phyloP scores from a whole-genome alignment of 1,284 basidiomycete species.

The Lignosus rhinocerotis region DNA sequence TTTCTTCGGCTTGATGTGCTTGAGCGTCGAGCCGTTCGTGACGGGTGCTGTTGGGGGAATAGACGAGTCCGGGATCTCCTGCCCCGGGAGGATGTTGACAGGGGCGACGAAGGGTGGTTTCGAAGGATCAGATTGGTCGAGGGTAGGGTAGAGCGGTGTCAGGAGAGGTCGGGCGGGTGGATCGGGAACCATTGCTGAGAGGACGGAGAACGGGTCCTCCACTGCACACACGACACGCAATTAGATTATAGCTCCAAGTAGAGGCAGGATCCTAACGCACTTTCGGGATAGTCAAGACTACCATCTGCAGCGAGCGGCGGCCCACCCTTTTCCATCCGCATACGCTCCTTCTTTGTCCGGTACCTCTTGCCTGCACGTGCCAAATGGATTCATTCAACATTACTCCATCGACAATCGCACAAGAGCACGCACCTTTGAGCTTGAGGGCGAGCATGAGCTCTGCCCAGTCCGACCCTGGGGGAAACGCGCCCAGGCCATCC shows the following conservation, averaged over 20 bases:
- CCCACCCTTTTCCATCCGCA: constrained; percentile 71
- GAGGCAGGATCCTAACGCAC: constrained; percentile 39
- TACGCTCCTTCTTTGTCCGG: constrained; percentile 74
- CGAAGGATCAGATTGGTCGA: constrained; percentile 24
- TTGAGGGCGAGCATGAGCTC: constrained; percentile 69
- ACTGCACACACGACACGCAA: constrained; percentile 46
- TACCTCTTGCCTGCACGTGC: constrained; percentile 64
- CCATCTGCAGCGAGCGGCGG: constrained; percentile 67
- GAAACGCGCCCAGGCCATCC: constrained; percentile 72
- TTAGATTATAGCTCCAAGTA: constrained; percentile 5
- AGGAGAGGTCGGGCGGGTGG: constrained; percentile 53
- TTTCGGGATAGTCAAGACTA: constrained; percentile 71
- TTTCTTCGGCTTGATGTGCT: constrained; percentile 21
- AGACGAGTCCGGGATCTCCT: constrained; percentile 14
- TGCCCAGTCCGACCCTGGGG: constrained; percentile 66
- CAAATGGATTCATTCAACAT: background rate
- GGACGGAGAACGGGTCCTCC: constrained; percentile 73
- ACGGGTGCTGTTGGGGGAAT: constrained; percentile 6
- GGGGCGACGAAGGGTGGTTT: constrained; percentile 30
- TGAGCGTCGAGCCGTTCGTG: constrained; percentile 5
- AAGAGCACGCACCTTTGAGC: constrained; percentile 54
- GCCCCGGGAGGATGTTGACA: constrained; percentile 31
- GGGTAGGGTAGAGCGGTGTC: constrained; percentile 53
- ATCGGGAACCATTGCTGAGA: constrained; percentile 64
- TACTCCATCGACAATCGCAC: background rate